Conservation (phyloP, 225 moss, liverwort and hornwort genomes). For the Ulota crispa region DNA sequence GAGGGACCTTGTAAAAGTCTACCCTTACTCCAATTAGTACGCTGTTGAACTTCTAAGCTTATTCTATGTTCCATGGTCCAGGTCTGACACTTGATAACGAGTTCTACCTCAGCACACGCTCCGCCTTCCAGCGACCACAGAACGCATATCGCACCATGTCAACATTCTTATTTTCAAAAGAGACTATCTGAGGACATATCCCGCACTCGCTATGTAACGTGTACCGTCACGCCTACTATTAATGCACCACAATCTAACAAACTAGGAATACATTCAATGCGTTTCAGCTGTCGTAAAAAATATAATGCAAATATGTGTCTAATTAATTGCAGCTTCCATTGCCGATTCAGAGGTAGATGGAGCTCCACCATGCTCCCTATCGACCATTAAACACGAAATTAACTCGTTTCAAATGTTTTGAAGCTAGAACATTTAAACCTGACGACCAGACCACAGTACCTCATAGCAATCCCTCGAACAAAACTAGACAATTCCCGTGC, state of each 20-base stretch:
- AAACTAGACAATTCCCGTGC: not conserved
- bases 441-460: conserved; percentile 9
- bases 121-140: conserved; percentile 9
- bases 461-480: conserved; percentile 7
- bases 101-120: conserved; percentile 5
- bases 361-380: conserved; percentile 9
- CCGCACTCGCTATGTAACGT: not conserved
- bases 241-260: not conserved
- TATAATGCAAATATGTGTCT: not conserved
- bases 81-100: not conserved
- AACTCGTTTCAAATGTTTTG: not conserved
- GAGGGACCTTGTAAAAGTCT: not conserved
- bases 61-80: not conserved
- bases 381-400: not conserved
- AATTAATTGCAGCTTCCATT: not conserved
- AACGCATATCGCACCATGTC: not conserved
- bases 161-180: not conserved
- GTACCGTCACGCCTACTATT: not conserved
- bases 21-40: not conserved
- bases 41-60: not conserved
- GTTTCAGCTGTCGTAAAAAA: not conserved
- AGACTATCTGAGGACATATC: not conserved
- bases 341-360: conserved; percentile 5
- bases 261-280: conserved; percentile 5
- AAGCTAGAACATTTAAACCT: not conserved